Evolutionary conservation across 768 basidiomycete species (phyloP).

Genomic region (Phlegmacium glaucopus): DNA sequence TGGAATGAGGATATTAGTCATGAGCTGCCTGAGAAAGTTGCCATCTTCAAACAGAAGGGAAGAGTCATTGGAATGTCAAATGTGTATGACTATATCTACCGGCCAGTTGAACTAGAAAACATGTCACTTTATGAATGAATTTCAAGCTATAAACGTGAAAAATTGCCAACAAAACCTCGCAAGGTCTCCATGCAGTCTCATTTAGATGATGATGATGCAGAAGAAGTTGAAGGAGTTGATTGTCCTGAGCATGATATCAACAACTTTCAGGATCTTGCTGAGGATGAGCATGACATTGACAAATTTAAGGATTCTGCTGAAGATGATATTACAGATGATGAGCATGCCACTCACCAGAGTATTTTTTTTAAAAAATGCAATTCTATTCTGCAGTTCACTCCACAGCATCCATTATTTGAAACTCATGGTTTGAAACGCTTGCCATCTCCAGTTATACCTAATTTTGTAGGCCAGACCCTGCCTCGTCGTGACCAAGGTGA

Average conservation of each 20-base stretch:
- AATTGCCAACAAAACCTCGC: too few species aligned
- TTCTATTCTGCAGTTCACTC: conserved; percentile 9
- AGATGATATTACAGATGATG: not conserved
- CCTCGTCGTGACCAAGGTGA: conserved; percentile 27
- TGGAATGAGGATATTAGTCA: conserved; percentile 13
- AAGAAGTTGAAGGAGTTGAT: too few species aligned
- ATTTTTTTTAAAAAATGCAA: not conserved
- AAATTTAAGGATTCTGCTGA: too few species aligned
- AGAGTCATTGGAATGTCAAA: conserved; percentile 18
- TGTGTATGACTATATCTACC: conserved; percentile 31
- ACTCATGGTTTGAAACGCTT: conserved; percentile 20
- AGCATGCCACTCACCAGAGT: conserved; percentile 7
- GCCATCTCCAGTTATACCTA: conserved; percentile 15
- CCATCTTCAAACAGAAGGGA: conserved; percentile 12
- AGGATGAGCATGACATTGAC: too few species aligned
- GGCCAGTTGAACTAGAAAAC: conserved; percentile 13
- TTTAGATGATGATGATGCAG: too few species aligned
- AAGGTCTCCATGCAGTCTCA: too few species aligned
- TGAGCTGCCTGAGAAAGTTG: conserved; percentile 14
- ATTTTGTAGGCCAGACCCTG: conserved; percentile 25
- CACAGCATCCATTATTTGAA: conserved; percentile 17
- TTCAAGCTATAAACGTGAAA: conserved; percentile 9
- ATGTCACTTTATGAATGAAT: conserved; percentile 27
- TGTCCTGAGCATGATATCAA: too few species aligned
- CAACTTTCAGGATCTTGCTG: too few species aligned